These are phyloP conservation scores for Aspergillus tanneri DNA, from an alignment of 2,329 filamentous ascomycete genomes.

Conservation along the genomic window DNA sequence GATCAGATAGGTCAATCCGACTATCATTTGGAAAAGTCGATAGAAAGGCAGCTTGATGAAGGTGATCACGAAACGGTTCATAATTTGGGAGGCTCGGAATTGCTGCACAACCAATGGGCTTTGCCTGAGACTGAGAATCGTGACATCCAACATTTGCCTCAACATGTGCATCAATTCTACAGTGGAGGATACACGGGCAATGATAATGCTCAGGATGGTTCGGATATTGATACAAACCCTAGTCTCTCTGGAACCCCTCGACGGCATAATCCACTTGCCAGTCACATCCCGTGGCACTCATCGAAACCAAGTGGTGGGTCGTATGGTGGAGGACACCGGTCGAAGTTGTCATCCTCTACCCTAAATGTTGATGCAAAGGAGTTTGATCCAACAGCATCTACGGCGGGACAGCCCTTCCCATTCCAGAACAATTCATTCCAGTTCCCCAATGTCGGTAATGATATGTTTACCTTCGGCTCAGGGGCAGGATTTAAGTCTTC, in stretches of 20 bases:
- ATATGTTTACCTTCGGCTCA: conserved; percentile 32
- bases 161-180: conserved; percentile 37
- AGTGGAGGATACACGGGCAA: conserved; percentile 33
- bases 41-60: conserved; percentile 75
- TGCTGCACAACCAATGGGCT: conserved; percentile 40
- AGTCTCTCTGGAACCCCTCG: conserved; percentile 67
- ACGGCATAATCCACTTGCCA: conserved; percentile 27
- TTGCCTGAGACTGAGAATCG: conserved; percentile 33
- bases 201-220: conserved; percentile 52
- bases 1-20: conserved; percentile 67
- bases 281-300: conserved; percentile 36
- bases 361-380: conserved; percentile 88
- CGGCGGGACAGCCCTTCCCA: conserved; percentile 47
- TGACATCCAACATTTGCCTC: conserved; percentile 24
- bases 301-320: conserved; percentile 33
- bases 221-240: conserved; percentile 71
- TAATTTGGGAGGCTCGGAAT: conserved; percentile 27
- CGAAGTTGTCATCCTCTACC: conserved; percentile 70
- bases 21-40: conserved; percentile 77
- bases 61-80: conserved; percentile 57
- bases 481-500: conserved; percentile 31
- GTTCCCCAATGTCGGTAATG: conserved; percentile 32
- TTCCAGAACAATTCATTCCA: conserved; percentile 47
- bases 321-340: conserved; percentile 57
- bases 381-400: conserved; percentile 65